Evolutionary conservation across 257 asterid genomes (phyloP), one percentile per base, ranked within the genome.

Genomic region (Primulina huaijiensis): DNA sequence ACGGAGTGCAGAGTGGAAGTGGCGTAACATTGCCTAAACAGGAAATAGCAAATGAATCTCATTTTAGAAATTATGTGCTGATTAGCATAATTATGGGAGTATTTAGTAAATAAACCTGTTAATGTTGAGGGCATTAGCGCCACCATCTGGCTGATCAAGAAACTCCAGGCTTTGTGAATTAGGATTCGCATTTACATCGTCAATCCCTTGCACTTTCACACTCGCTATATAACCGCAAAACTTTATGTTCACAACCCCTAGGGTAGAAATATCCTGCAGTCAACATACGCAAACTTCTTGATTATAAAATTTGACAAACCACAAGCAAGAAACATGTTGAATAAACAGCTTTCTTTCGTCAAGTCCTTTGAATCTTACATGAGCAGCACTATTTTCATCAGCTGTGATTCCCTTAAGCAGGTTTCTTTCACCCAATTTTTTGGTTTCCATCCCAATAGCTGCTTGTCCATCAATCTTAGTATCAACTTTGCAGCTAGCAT

Each of bases 381-480:
- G 98, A 30, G 96, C 96, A 58, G 94, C 92, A 20, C 97, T 88
- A 74, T 92, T 92, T 79, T 92, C 98, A 74, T 92, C 97, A 59
- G 98, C 97, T 17, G 97, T 88, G 60, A 92, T 87, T 73, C 98
- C 98, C 90, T 92, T 92, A 50, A 92, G 90, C 72, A 92, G 85
- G 84, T 92, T 89, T 73, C 97, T 83, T 79, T 90, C 96, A 43
- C 93, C 83, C 77, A 92, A 70, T 65, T 85, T 87, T 62, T 82
- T 80, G 14, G 77, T 69, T 40, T 87, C 87, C 60, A 84, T 68
- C 64, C 91, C 93, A 12, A 88, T 81, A 71, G 96, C 95, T 76
- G 79, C 86, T 65, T 78, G 77, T 71, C 98, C 97, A 78, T 92
- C 98, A 76, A 92, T 88, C 81, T 92, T 92, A 55, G 96, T 90